Evolutionary conservation across 192 early-diverging fungal genomes (phyloP), one percentile per base, ranked within the genome.

Genomic region (Umbelopsis vinacea): DNA sequence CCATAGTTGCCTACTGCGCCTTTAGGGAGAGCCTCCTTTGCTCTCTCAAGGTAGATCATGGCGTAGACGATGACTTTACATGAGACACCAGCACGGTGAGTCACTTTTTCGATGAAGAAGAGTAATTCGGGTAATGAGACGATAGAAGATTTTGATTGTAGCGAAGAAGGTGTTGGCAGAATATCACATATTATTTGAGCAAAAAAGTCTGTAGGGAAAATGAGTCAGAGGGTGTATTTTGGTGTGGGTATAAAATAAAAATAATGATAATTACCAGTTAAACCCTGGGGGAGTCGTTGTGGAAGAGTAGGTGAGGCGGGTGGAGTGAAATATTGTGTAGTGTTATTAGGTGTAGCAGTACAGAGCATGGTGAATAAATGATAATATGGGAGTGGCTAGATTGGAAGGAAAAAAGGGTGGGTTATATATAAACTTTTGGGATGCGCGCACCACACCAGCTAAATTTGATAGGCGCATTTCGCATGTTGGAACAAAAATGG

Each of bases 71-170:
- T 69, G 6, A 73, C 74, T 22, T 68, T 46, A 10, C 69, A 66
- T 37, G 70, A 70, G 35, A 74, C 52, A 8, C 63, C 38, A 17
- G 77, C 77, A 40, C 40, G 69, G 21, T 63, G 67, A n/a, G 77
- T 78, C 5, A 78, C 72, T 46, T 74, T 78, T 71, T 78, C 57
- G 14, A 78, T 70, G 14, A 74, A 78, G 68, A 70, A 71, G 21
- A 78, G 57, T 4, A 78, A 19, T 45, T 78, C 77, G 4, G 77
- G 77, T 60, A 78, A 73, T 33, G 71, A 66, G 4, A 73, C 47
- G 6, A 52, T 19, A 12, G 57, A 35, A 6, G 57, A 63, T 37
- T 35, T 63, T 38, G 57, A 14, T 37, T 63, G 57, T 37, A 35
- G 17, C 15, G 57, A 37, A 6, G 57, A 63, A 0, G 48, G n/a